Evolutionary conservation across 768 basidiomycete species (phyloP), one percentile per base, ranked within the genome.

Genomic region (Rhodotorula sphaerocarpa): DNA sequence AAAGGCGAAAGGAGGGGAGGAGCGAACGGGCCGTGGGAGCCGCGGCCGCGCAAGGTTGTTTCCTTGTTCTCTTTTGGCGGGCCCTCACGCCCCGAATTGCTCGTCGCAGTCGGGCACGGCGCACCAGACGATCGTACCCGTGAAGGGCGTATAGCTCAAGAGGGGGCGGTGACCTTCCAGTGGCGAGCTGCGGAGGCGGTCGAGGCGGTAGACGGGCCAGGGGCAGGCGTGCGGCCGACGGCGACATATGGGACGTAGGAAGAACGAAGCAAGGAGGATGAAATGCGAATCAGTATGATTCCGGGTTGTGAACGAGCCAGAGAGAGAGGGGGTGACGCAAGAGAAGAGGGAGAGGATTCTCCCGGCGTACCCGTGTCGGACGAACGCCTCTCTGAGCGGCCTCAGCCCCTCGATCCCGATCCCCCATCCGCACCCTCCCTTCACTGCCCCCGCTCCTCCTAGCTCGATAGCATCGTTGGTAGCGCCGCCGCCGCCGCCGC

Each of bases 101-200:
- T 63, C 62, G n/a, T 63, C 62, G 57, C 62, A 63, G 6, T 45
- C 57, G 27, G 12, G n/a, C 21, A 2, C 23, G 15, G 44, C n/a
- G 27, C 62, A 58, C n/a, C 58, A 33, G 14, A 63, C 62, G 46
- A 63, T 15, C 14, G 56, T 63, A 5, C 47, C 62, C 36, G 62
- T 63, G 44, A 63, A 63, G 7, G 34, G 42, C 18, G 56, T 63
- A 28, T 47, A 28, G 41, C 30, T 53, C 5, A 63, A 27, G n/a
- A 63, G 7, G 5, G 62, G 62, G 3, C 47, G 10, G 21, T 63
- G 62, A 11, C 54, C 61, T 5, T 18, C 15, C 7, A 23, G 12
- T 3, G 11, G 7, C 10, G 33, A n/a, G 23, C n/a, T 34, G 33
- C 14, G 2, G n/a, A n/a, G n/a, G n/a, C n/a, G n/a, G n/a, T n/a